Base-by-base conservation (phyloP, 2,329 filamentous ascomycete genomes). In the Mycogone perniciosa region DNA sequence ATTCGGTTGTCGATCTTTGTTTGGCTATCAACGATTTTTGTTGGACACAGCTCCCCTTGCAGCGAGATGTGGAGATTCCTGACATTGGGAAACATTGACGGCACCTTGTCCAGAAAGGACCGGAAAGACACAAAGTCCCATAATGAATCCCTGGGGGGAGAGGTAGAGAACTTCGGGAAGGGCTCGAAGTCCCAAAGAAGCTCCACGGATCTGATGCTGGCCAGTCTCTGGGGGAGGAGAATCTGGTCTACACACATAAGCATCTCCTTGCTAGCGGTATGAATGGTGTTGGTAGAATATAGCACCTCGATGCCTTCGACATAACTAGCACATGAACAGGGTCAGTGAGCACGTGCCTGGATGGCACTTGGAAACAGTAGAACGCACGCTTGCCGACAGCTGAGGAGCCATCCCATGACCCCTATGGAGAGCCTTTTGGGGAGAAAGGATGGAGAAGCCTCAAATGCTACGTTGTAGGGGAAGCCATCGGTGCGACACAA, bases 361-460 rank as follows among this genome's bases (percentile, higher is more conserved):
- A 20, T 20, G 20, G 20, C 20, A 20, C 20, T 27, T 26, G 13
- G 33, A 6, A 6, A 29, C 5, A 7, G 9, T 1, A 44, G 7
- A 29, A 38, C 56, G 39, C 46, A 63, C 57, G 66, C 64, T 53
- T 65, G 60, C 10, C 60, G 57, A 44, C 64, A 68, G 9, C 57
- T 53, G 2, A 60, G 53, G 1, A 67, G 56, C 63, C 64, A 68
- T 3, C 62, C 65, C 56, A 67, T 57, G 0, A 56, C 57, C 0
- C 64, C 66, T 10, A 67, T 46, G 0, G 31, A 49, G 38, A 58
- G 62, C 38, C 58, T 58, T 2, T 45, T 9, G 0, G 60, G 55
- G 7, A 42, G 44, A 7, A 55, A 37, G 1, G 59, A 56, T 0
- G 59, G 58, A 59, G 60, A 64, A 9, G 53, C 20, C 7, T 52